phyloP scores from a whole-genome alignment of 225 moss, liverwort and hornwort species.

The Climacium dendroides region DNA sequence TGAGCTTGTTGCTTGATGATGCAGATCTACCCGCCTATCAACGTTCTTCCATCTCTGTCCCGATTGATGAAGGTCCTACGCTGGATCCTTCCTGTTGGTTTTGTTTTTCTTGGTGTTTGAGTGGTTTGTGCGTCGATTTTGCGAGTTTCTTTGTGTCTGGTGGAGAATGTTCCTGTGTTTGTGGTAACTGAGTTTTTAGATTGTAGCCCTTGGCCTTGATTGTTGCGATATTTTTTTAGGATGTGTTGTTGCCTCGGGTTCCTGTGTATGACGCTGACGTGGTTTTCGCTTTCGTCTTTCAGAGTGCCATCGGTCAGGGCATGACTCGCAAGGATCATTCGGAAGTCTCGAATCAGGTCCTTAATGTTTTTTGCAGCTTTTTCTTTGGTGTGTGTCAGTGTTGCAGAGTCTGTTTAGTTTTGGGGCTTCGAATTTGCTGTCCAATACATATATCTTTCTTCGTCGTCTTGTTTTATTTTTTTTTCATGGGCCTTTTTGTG shows the following conservation, averaged over 20 bases:
- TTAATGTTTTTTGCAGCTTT: background rate
- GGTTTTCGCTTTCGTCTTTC: background rate
- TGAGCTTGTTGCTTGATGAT: background rate
- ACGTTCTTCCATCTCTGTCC: constrained; percentile 82
- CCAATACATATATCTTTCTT: background rate
- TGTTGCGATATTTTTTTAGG: background rate
- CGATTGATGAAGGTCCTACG: constrained; percentile 74
- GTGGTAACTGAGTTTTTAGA: too few relatives aligned
- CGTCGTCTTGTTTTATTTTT: fast-evolving
- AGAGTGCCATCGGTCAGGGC: constrained; percentile 86
- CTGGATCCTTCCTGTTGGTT: background rate
- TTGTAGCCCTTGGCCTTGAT: background rate
- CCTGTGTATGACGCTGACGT: background rate
- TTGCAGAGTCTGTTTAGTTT: background rate
- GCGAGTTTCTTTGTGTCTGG: too few relatives aligned
- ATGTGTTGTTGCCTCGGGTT: background rate
- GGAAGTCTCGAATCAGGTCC: constrained; percentile 61
- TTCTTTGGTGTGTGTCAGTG: background rate
- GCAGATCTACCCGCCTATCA: constrained; percentile 92
- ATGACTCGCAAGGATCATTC: constrained; percentile 96
- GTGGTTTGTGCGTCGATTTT: background rate
- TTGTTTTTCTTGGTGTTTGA: background rate
- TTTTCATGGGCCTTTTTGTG: background rate
- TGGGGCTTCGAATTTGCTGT: fast-evolving
- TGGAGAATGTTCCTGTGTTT: background rate